Percentiles rank a stretch among this genome's conserved stretches.
Evolutionary conservation across 1,139 yeast genomes (phyloP).

Genomic region (Lodderomyces metapsilosis): DNA sequence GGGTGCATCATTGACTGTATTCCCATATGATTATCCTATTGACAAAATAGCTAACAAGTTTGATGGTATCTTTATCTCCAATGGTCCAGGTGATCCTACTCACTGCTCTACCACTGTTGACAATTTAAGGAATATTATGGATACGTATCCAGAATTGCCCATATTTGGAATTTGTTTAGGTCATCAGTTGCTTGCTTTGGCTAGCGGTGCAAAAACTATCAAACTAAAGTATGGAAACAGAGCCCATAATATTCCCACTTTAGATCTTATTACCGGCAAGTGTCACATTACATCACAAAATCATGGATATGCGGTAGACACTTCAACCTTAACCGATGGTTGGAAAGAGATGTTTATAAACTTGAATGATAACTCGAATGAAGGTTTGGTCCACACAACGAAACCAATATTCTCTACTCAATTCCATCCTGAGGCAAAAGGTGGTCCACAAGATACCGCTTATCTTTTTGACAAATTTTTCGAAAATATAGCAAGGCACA

Average conservation of each 20-base stretch:
- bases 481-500: conserved; percentile 62
- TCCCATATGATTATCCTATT: conserved; percentile 93
- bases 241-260: conserved; percentile 96
- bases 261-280: conserved; percentile 83
- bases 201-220: conserved; percentile 89
- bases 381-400: conserved; percentile 87
- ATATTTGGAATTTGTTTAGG: conserved; percentile 97
- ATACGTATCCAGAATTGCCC: conserved; percentile 64
- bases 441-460: conserved; percentile 93
- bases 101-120: conserved; percentile 82
- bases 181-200: conserved; percentile 91
- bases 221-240: conserved; percentile 97
- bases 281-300: conserved; percentile 98
- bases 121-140: conserved; percentile 72
- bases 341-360: conserved; percentile 88
- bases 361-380: conserved; percentile 92
- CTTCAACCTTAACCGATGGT: conserved; percentile 66
- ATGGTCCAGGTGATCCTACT: conserved; percentile 99
- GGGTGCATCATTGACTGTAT: conserved; percentile 94
- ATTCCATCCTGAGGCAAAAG: conserved; percentile 99
- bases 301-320: conserved; percentile 97
- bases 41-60: conserved; percentile 88
- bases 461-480: conserved; percentile 90
- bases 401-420: conserved; percentile 94
- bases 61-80: conserved; percentile 92